A percentile compares a stretch with the other conserved stretches of the same genome.
phyloP scores from a whole-genome alignment of 805 yeast species.

The Lachancea thermotolerans region DNA sequence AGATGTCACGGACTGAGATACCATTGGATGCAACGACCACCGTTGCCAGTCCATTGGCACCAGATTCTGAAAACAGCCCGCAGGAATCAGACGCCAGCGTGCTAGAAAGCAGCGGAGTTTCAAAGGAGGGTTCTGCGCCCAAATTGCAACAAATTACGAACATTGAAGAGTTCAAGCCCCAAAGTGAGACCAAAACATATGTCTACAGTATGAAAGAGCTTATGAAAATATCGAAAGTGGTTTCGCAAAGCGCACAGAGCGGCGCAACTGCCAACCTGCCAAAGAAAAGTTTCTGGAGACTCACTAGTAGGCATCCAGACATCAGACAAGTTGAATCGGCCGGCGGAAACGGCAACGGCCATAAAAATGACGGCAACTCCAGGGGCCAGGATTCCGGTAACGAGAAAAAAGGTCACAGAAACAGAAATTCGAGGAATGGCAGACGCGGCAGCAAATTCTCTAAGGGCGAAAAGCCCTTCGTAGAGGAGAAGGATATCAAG shows the following conservation, averaged over 20 bases:
- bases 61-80: no score
- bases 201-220: conserved; percentile 28
- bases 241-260: conserved; percentile 27
- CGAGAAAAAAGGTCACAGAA: conserved; percentile 13
- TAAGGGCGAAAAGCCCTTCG: conserved; percentile 10
- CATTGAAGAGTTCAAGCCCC: conserved; percentile 11
- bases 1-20: background rate
- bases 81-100: background rate
- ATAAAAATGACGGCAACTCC: conserved; percentile 5
- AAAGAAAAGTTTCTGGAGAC: conserved; percentile 43
- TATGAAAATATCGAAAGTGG: conserved; percentile 13
- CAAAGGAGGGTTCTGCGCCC: background rate
- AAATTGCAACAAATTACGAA: background rate
- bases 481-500: conserved; percentile 23
- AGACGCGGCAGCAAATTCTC: conserved; percentile 14
- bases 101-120: background rate
- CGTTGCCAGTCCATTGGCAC: background rate
- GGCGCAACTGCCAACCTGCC: conserved; percentile 37
- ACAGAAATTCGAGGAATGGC: conserved; percentile 13
- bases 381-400: conserved; percentile 7
- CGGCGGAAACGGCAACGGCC: conserved; percentile 2
- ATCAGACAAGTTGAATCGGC: conserved; percentile 4
- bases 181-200: conserved; percentile 11
- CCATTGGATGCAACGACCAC: background rate
- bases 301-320: conserved; percentile 27